Conservation (phyloP, 2,329 filamentous ascomycete genomes). For the Hymenoscyphus salicellus region DNA sequence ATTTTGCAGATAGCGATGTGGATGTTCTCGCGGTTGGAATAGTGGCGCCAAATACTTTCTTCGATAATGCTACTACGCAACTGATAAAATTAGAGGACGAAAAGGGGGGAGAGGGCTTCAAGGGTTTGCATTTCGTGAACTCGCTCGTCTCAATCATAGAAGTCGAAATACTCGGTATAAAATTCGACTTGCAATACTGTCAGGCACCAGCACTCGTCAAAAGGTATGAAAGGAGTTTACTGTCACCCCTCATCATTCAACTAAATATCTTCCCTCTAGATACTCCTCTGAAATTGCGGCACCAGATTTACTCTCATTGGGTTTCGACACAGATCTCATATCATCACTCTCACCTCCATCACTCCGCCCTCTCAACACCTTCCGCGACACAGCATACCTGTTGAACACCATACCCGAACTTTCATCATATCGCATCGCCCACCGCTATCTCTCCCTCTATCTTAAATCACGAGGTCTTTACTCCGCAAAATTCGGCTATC, state of each 20-base stretch:
- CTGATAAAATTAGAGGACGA: slow-evolving; percentile 3
- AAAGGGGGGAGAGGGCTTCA: slow-evolving; percentile 10
- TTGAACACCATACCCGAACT: slow-evolving; percentile 58
- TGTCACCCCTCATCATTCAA: neutral
- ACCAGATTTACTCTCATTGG: slow-evolving; percentile 10
- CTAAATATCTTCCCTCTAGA: neutral
- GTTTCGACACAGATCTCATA: slow-evolving; percentile 28
- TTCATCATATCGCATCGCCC: slow-evolving; percentile 54
- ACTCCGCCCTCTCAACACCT: slow-evolving; percentile 61
- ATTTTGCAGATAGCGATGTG: slow-evolving; percentile 55
- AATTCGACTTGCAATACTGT: slow-evolving; percentile 66
- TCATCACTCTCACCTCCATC: slow-evolving; percentile 56
- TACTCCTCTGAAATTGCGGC: slow-evolving; percentile 9
- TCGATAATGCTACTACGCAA: slow-evolving; percentile 11
- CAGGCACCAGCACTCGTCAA: slow-evolving; percentile 54
- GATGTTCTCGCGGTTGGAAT: slow-evolving; percentile 59
- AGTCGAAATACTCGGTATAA: slow-evolving; percentile 55
- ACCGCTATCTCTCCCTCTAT: slow-evolving; percentile 61
- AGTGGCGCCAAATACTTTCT: slow-evolving; percentile 17
- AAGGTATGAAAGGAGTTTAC: slow-evolving; percentile 35
- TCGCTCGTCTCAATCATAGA: slow-evolving; percentile 55
- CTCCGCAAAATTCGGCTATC: slow-evolving; percentile 61
- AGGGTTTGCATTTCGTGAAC: slow-evolving; percentile 51
- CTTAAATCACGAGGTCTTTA: slow-evolving; percentile 61
- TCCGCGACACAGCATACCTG: slow-evolving; percentile 60